phyloP scores from a whole-genome alignment of 1,139 yeast genomes.

The Protomyces lactucae-debilis region DNA sequence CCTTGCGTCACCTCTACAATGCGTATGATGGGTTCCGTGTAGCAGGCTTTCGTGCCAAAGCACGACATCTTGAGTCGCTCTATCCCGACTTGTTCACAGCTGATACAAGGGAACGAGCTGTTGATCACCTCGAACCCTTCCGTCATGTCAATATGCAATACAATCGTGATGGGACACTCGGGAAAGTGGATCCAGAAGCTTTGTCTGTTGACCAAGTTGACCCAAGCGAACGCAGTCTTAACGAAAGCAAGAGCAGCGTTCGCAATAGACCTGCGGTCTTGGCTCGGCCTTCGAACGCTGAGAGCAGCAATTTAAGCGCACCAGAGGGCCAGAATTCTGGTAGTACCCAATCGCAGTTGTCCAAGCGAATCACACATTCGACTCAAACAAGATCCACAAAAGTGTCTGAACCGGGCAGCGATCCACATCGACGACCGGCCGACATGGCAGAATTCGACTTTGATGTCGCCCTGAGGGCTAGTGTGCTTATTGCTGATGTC shows the following conservation, averaged over 20 bases:
- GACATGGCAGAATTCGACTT: slow-evolving; percentile 15
- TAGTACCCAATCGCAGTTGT: not conserved
- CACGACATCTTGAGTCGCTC: not conserved
- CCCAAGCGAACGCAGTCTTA: not conserved
- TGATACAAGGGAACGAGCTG: not conserved
- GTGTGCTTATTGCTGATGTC: slow-evolving; percentile 18
- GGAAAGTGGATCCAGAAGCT: not conserved
- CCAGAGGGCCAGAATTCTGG: not conserved
- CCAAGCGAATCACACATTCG: not conserved
- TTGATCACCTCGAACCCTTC: not conserved
- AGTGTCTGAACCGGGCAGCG: not conserved
- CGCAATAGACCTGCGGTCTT: not conserved
- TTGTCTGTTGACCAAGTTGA: not conserved
- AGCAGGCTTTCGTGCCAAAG: slow-evolving; percentile 11
- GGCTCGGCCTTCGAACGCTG: not conserved
- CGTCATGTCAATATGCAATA: slow-evolving; percentile 12
- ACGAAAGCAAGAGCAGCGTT: not conserved
- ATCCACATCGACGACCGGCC: not conserved
- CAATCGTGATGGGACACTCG: slow-evolving; percentile 17
- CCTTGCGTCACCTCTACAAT: not conserved
- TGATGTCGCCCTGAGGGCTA: slow-evolving; percentile 20
- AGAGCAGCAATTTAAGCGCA: not conserved
- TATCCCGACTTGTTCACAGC: slow-evolving; percentile 11
- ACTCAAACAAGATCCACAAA: not conserved
- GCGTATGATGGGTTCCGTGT: slow-evolving; percentile 6